Conservation (phyloP, 768 basidiomycete genomes). For the Suillus sp. region DNA sequence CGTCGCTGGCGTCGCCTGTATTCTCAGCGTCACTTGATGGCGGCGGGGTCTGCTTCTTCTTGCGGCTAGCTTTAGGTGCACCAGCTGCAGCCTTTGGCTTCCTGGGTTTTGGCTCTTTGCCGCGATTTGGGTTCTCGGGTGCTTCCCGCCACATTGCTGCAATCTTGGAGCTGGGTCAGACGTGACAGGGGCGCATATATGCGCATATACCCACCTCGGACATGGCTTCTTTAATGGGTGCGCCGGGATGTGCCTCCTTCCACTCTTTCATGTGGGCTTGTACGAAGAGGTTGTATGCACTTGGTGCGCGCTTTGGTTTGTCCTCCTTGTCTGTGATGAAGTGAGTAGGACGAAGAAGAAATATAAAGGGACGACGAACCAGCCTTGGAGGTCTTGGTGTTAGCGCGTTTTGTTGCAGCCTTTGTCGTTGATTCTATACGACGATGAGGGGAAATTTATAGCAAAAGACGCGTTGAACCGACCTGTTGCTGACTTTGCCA, state of each 20-base stretch:
- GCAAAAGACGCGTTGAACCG: constrained; percentile 10
- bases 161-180: constrained; percentile 42
- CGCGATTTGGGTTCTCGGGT: constrained; percentile 66
- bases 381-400: constrained; percentile 43
- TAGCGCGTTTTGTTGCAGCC: constrained; percentile 56
- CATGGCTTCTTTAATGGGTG: constrained; percentile 57
- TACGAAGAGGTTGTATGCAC: constrained; percentile 61
- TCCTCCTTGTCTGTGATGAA: constrained; percentile 38
- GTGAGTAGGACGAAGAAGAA: constrained; percentile 9
- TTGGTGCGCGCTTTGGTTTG: constrained; percentile 59
- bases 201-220: constrained; percentile 30
- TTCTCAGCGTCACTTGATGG: constrained; percentile 27
- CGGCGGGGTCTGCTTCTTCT: constrained; percentile 21
- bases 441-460: constrained; percentile 10
- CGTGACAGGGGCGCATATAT: background rate
- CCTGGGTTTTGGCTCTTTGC: constrained; percentile 49
- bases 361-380: constrained; percentile 27
- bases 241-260: constrained; percentile 52
- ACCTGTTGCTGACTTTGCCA: constrained; percentile 59
- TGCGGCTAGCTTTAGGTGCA: constrained; percentile 11
- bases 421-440: constrained; percentile 53
- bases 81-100: constrained; percentile 42
- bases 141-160: constrained; percentile 58
- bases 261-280: constrained; percentile 58
- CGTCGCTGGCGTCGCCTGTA: constrained; percentile 26